Percentiles rank a stretch among this genome's conserved stretches.
These are phyloP conservation scores for Yamadazyma siamensis DNA, from an alignment of 1,139 yeast genomes.

Conservation along the genomic window DNA sequence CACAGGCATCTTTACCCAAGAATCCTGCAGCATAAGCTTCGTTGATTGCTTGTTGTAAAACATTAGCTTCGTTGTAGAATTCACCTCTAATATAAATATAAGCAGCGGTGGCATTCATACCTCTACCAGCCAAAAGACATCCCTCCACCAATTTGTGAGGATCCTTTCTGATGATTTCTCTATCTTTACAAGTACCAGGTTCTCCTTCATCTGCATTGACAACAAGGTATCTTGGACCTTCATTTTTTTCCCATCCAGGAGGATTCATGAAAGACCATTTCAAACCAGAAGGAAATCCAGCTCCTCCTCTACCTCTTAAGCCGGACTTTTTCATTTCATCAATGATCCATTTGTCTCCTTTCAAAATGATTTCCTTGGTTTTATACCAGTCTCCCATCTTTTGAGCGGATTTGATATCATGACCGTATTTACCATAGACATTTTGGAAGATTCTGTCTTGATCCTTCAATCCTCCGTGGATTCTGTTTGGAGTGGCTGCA, in stretches of 20 bases:
- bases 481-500: slow-evolving; percentile 52
- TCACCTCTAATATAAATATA: slow-evolving; percentile 88
- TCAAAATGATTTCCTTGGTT: slow-evolving; percentile 76
- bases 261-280: slow-evolving; percentile 95
- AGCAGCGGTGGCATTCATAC: slow-evolving; percentile 91
- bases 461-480: slow-evolving; percentile 75
- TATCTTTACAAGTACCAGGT: slow-evolving; percentile 89
- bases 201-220: slow-evolving; percentile 94
- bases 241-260: slow-evolving; percentile 88
- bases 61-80: slow-evolving; percentile 73
- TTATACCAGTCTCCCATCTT: slow-evolving; percentile 89
- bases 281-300: slow-evolving; percentile 87
- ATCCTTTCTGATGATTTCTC: slow-evolving; percentile 85
- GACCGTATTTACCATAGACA: slow-evolving; percentile 70
- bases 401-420: slow-evolving; percentile 68
- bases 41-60: slow-evolving; percentile 74
- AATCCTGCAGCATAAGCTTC: slow-evolving; percentile 81
- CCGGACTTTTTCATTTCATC: slow-evolving; percentile 84
- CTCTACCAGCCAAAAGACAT: slow-evolving; percentile 81
- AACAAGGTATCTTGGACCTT: slow-evolving; percentile 80
- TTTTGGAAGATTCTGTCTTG: slow-evolving; percentile 86
- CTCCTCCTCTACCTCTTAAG: slow-evolving; percentile 89
- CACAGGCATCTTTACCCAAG: slow-evolving; percentile 81
- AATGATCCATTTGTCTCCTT: slow-evolving; percentile 86
- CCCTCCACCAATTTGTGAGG: slow-evolving; percentile 90